Conservation (phyloP, 2,329 filamentous ascomycete genomes). For the Colletotrichum nymphaeae region DNA sequence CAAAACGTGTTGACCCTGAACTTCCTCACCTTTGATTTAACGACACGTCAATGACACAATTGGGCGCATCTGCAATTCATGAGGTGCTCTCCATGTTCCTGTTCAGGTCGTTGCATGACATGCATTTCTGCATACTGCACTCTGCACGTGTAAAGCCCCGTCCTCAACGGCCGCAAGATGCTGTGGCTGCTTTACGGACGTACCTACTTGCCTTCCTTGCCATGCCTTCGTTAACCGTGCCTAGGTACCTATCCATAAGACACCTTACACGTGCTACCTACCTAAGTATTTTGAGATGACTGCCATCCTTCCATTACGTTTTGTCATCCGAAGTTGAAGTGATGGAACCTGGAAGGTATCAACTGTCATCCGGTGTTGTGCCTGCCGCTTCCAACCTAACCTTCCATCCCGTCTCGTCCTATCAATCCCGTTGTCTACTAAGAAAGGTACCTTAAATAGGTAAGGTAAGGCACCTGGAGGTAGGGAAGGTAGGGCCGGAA, state of each 20-base stretch:
- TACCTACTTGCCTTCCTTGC: neutral
- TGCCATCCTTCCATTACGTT: neutral
- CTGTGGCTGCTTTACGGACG: neutral
- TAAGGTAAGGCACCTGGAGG: too few species aligned
- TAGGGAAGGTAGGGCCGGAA: too few species aligned
- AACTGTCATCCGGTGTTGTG: neutral
- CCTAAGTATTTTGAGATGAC: neutral
- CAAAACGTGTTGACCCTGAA: neutral
- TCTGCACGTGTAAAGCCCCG: neutral
- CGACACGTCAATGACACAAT: neutral
- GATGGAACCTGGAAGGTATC: too few species aligned
- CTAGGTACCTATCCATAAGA: too few species aligned
- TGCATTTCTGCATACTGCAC: constrained; percentile 1
- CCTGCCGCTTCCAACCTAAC: neutral
- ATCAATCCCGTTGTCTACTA: neutral
- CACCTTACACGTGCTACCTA: neutral
- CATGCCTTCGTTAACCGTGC: neutral
- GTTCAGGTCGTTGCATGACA: neutral
- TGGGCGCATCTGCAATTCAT: neutral
- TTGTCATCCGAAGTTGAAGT: neutral
- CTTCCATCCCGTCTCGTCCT: neutral
- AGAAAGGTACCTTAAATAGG: too few species aligned
- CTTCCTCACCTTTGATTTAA: neutral
- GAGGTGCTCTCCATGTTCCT: neutral
- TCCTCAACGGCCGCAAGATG: neutral